phyloP scores from a whole-genome alignment of 2,329 filamentous ascomycete genomes.

The Leptographium radiaticola region DNA sequence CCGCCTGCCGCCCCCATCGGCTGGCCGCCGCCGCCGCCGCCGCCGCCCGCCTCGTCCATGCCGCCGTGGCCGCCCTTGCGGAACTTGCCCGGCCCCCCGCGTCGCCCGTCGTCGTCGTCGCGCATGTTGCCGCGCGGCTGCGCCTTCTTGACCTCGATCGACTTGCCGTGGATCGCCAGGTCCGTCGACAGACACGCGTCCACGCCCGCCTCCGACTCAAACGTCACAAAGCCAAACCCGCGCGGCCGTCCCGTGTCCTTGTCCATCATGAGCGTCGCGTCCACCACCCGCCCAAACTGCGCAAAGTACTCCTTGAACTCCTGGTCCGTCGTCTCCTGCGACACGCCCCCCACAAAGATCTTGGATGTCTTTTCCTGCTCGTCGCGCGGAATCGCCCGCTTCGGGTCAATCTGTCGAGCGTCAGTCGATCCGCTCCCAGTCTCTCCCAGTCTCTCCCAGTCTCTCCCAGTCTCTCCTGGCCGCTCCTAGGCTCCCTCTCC shows the following conservation, averaged over 20 bases:
- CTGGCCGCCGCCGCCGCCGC: constrained; percentile 13
- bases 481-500: too few relatives aligned
- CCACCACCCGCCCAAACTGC: constrained; percentile 89
- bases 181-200: constrained; percentile 77
- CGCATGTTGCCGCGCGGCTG: constrained; percentile 90
- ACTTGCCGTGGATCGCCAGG: constrained; percentile 87
- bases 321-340: constrained; percentile 89
- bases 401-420: constrained; percentile 72
- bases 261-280: constrained; percentile 99
- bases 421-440: background rate
- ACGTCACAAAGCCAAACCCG: constrained; percentile 96
- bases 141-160: constrained; percentile 96
- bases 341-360: constrained; percentile 96
- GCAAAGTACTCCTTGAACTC: constrained; percentile 96
- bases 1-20: constrained; percentile 36
- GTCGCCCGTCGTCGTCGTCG: constrained; percentile 67
- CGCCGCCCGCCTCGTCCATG: constrained; percentile 21
- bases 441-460: too few relatives aligned
- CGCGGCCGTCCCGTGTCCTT: constrained; percentile 96
- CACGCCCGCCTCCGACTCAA: constrained; percentile 89
- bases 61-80: constrained; percentile 34
- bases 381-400: constrained; percentile 90
- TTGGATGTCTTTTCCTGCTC: constrained; percentile 98
- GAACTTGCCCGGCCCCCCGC: constrained; percentile 39
- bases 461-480: too few relatives aligned